Evolutionary conservation across 2,329 filamentous ascomycete species (phyloP), one percentile per base, ranked within the genome.

Genomic region (Fusarium clavum): DNA sequence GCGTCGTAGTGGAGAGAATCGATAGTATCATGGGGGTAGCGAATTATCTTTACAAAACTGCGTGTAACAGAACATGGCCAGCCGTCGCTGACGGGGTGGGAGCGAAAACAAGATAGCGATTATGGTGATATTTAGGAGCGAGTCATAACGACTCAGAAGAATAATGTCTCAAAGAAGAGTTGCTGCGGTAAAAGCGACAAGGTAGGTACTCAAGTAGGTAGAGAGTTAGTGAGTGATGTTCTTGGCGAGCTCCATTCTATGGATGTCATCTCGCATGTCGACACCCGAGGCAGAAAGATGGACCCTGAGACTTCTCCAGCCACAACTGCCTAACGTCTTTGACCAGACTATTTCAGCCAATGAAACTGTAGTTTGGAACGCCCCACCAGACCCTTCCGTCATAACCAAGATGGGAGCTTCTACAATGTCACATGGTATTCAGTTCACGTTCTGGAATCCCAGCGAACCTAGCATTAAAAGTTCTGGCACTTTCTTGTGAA

Each of bases 241-340:
- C 66, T 74, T 64, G 70, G 71, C 73, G 67, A 61, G 52, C 57
- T 55, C 57, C 46, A 56, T 56, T 48, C 45, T 43, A 38, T 38
- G 59, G 53, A 64, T 75, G 74, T 76, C 74, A 76, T 76, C 70
- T 74, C 73, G 72, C 74, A 75, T 71, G 22, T 52, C 18, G 48
- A 52, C 48, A 24, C 48, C 48, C 48, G 48, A 52, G 48, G 48
- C 48, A 52, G 48, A 52, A 52, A 52, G 48, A 59, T 29, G 11
- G 27, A 22, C 61, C 61, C 63, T 64, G 57, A 40, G 25, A 48
- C 44, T 27, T 30, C 22, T 25, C 18, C 25, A 47, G n/a, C 38
- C 25, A 54, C 38, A 70, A 18, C 30, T n/a, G 27, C 30, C 18
- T 25, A 51, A 38, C 48, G 30, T 38, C 30, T 38, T 52, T 52